These are phyloP conservation scores for Penicillium vulpinum DNA, from an alignment of 2,329 filamentous ascomycete genomes.

Conservation along the genomic window DNA sequence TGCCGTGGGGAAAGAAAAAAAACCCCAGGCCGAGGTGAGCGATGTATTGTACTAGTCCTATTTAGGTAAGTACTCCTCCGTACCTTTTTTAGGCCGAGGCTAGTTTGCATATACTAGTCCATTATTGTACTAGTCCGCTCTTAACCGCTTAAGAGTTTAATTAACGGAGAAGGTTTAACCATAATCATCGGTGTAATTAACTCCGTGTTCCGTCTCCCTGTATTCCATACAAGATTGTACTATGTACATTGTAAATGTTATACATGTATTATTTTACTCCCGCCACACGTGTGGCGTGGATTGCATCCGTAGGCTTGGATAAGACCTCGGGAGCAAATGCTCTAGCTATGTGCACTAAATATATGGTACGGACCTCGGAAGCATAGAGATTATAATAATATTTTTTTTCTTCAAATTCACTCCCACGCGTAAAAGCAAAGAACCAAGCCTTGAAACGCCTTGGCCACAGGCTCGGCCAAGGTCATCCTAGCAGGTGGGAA, in stretches of 20 bases:
- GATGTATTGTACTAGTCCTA: conserved; percentile 1
- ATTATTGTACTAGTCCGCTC: neutral
- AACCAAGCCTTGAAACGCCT: neutral
- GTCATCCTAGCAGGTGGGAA: neutral
- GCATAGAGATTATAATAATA: too few species aligned
- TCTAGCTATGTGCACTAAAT: too few species aligned
- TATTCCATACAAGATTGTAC: too few species aligned
- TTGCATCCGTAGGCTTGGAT: neutral
- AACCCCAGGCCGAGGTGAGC: conserved; percentile 4
- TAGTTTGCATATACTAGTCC: neutral
- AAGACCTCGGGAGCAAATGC: neutral
- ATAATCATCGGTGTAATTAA: too few species aligned
- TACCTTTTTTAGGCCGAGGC: neutral
- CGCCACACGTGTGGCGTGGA: neutral
- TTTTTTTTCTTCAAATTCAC: neutral
- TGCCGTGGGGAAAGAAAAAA: conserved; percentile 1
- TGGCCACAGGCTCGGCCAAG: neutral
- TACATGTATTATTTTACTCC: neutral
- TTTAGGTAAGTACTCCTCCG: neutral
- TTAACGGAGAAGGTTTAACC: neutral
- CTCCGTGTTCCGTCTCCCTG: too few species aligned
- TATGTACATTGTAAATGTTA: neutral
- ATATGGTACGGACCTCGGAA: neutral
- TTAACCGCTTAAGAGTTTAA: neutral
- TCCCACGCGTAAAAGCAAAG: neutral